A percentile compares a stretch with the other conserved stretches of the same genome.
Conservation (phyloP, 2,329 filamentous ascomycete species). For the Xylaria hypoxylon region DNA sequence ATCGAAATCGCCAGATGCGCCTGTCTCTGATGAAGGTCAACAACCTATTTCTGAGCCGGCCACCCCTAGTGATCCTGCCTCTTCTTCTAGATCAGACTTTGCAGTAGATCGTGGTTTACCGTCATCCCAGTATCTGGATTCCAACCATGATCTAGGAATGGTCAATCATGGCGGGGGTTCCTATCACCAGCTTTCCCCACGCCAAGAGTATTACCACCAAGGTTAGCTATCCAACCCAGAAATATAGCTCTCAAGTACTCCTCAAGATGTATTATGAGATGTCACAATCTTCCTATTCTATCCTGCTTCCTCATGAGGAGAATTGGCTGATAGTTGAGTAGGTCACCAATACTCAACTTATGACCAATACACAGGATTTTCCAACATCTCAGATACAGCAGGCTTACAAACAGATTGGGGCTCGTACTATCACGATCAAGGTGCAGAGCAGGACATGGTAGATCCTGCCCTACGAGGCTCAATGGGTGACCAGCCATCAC, state of each 20-base stretch:
- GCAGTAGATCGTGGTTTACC: constrained; percentile 47
- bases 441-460: constrained; percentile 47
- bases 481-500: constrained; percentile 45
- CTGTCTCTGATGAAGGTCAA: constrained; percentile 47
- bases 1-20: constrained; percentile 48
- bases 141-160: constrained; percentile 42
- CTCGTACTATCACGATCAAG: constrained; percentile 44
- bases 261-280: not conserved
- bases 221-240: constrained; percentile 41
- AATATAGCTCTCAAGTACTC: constrained; percentile 1
- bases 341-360: constrained; percentile 46
- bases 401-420: constrained; percentile 45
- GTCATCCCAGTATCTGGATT: constrained; percentile 42
- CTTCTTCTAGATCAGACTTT: constrained; percentile 52
- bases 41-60: constrained; percentile 47
- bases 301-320: not conserved
- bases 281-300: not conserved
- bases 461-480: constrained; percentile 47
- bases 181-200: constrained; percentile 45
- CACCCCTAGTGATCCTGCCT: constrained; percentile 46
- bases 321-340: constrained; percentile 44
- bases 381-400: constrained; percentile 41
- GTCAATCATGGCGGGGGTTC: constrained; percentile 41
- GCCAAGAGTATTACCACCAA: constrained; percentile 47
- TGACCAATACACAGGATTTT: constrained; percentile 46